Percentiles rank a stretch among this genome's conserved stretches.
Conservation (phyloP, 2,329 filamentous ascomycete genomes). For the Ceratocystis eucalypticola region DNA sequence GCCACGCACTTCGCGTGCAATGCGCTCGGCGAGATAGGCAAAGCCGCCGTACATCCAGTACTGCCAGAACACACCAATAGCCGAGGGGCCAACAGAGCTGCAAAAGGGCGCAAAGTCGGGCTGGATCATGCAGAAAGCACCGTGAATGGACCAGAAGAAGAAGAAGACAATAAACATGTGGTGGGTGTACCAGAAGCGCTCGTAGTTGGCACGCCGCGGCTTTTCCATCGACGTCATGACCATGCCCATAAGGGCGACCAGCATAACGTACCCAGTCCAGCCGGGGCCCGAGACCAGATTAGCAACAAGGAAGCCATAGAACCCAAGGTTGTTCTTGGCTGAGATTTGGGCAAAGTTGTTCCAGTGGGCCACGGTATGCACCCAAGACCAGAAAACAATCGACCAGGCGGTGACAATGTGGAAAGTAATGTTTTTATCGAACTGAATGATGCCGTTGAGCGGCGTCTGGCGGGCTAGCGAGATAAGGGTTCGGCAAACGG, state of each 20-base stretch:
- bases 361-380: slow-evolving; percentile 77
- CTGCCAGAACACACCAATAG: slow-evolving; percentile 72
- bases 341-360: slow-evolving; percentile 72
- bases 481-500: slow-evolving; percentile 73
- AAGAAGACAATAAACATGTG: slow-evolving; percentile 83
- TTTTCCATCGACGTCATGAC: slow-evolving; percentile 65
- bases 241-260: slow-evolving; percentile 65
- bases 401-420: slow-evolving; percentile 78
- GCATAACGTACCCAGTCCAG: slow-evolving; percentile 79
- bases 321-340: slow-evolving; percentile 59
- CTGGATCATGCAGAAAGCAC: slow-evolving; percentile 82
- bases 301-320: slow-evolving; percentile 63
- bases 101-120: slow-evolving; percentile 70
- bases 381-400: slow-evolving; percentile 77
- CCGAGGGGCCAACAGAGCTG: slow-evolving; percentile 48
- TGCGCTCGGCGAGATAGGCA: slow-evolving; percentile 64
- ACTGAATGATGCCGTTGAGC: slow-evolving; percentile 73
- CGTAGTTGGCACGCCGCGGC: slow-evolving; percentile 66
- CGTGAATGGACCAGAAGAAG: slow-evolving; percentile 82
- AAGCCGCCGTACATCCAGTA: slow-evolving; percentile 81
- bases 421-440: slow-evolving; percentile 82
- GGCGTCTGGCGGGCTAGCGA: slow-evolving; percentile 68
- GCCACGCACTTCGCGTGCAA: slow-evolving; percentile 65
- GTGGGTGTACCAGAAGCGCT: slow-evolving; percentile 84
- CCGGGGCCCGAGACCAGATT: slow-evolving; percentile 70